Percentiles rank a stretch among this genome's conserved stretches.
These are phyloP conservation scores for Cystobasidiopsis lactophilus DNA, from an alignment of 768 basidiomycete species.

Conservation along the genomic window DNA sequence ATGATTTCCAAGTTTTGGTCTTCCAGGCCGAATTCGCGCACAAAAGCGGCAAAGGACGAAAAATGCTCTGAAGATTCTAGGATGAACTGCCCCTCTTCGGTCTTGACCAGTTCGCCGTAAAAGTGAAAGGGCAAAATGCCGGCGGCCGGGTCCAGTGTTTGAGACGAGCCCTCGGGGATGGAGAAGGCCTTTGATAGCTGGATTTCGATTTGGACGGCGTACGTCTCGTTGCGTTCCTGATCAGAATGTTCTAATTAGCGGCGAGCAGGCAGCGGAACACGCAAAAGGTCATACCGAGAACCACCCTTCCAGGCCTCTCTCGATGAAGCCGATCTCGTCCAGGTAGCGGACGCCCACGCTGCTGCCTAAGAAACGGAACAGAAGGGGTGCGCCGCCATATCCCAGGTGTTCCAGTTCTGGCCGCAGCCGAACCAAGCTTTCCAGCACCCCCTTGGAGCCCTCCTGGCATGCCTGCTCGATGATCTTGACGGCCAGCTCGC, in stretches of 20 bases:
- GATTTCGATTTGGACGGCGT: slow-evolving; percentile 82
- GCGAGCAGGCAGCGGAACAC: not conserved
- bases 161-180: slow-evolving; percentile 31
- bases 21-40: slow-evolving; percentile 67
- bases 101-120: slow-evolving; percentile 94
- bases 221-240: slow-evolving; percentile 78
- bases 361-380: slow-evolving; percentile 85
- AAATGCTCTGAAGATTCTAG: slow-evolving; percentile 80
- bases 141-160: slow-evolving; percentile 60
- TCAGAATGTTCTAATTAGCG: not conserved
- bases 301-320: slow-evolving; percentile 89
- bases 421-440: slow-evolving; percentile 79
- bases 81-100: slow-evolving; percentile 77
- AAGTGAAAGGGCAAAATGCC: slow-evolving; percentile 83
- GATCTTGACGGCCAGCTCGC: slow-evolving; percentile 67
- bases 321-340: slow-evolving; percentile 75
- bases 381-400: slow-evolving; percentile 64
- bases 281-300: slow-evolving; percentile 43
- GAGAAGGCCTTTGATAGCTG: slow-evolving; percentile 63
- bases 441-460: slow-evolving; percentile 52
- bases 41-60: slow-evolving; percentile 68
- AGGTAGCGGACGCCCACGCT: slow-evolving; percentile 79
- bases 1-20: slow-evolving; percentile 62
- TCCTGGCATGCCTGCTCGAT: slow-evolving; percentile 69
- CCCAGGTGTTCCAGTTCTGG: slow-evolving; percentile 90